Evolutionary conservation across 768 basidiomycete genomes (phyloP).

Genomic region (Lentinula sp.): DNA sequence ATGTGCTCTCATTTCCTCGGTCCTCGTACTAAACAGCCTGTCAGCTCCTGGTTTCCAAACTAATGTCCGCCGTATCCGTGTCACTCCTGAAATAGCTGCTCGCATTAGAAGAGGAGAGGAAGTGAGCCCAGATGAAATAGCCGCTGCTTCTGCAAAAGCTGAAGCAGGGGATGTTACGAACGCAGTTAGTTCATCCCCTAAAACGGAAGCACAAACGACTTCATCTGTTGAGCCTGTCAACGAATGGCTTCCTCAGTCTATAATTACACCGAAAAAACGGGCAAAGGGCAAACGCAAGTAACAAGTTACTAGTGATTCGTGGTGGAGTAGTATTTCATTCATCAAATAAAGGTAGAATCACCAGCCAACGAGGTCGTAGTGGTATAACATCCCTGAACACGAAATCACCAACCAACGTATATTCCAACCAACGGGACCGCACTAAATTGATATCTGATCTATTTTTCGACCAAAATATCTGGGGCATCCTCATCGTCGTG

Average conservation of each 20-base stretch:
- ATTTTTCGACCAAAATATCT: not conserved
- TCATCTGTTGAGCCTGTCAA: conserved; percentile 24
- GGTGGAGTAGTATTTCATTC: not conserved
- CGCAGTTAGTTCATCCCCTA: not conserved
- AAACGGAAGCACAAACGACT: not conserved
- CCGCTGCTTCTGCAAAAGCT: conserved; percentile 36
- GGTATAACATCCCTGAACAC: not conserved
- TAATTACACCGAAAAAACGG: conserved; percentile 37
- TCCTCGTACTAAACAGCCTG: not conserved
- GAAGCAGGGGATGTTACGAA: conserved; percentile 21
- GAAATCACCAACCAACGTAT: not conserved
- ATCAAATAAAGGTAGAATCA: not conserved
- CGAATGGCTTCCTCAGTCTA: conserved; percentile 47
- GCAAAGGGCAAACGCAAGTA: conserved; percentile 29
- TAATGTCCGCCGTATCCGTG: conserved; percentile 39
- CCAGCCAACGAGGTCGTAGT: not conserved
- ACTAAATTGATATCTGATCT: not conserved
- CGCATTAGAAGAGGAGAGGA: conserved; percentile 46
- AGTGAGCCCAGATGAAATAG: conserved; percentile 48
- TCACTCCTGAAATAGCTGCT: conserved; percentile 51
- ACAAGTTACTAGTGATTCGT: not conserved
- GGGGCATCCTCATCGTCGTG: conserved; percentile 4
- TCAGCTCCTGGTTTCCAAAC: conserved; percentile 50
- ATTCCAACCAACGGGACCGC: not conserved
- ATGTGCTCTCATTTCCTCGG: no score